Evolutionary conservation across 495 filamentous ascomycete species (phyloP), one percentile per base, ranked within the genome.

Genomic region (Echria macrotheca): DNA sequence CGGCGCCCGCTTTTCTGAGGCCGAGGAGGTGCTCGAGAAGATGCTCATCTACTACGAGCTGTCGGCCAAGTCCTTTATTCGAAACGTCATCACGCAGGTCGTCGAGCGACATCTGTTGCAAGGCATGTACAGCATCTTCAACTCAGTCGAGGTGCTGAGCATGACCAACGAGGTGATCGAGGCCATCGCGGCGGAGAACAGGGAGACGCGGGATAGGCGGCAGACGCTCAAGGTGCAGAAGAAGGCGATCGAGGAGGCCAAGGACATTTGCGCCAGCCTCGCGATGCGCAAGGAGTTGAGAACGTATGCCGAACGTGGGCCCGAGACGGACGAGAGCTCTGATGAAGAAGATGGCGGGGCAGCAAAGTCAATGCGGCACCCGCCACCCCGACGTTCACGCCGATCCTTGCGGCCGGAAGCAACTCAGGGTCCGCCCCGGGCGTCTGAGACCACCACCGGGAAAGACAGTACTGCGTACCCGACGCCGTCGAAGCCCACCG

Each of bases 31-130:
- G 1, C 49, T 71, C 28, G 64, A 70, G 59, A 70, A 70, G 56
- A 70, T 69, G 68, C 62, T 72, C 7, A 69, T 71, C 24, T 66
- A 58, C 52, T 70, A 70, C 33, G 66, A 71, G 47, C 56, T 70
- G 8, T 60, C 64, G 2, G 66, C 66, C 11, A 69, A 68, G 49
- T 54, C 49, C 12, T 70, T 67, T 39, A 65, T 66, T 38, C 48
- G 63, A 2, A 71, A 69, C 56, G 52, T 59, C 35, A 67, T 69
- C 38, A 66, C 64, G 0, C 68, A 71, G 40, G 67, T 71, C 0
- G 54, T 64, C 6, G 67, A 71, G 47, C 54, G 67, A 2, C 65
- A 71, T 33, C 52, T 69, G 3, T 53, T 70, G 4, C 63, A 68
- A 42, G 62, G 66, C 38, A 66, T 69, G 64, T 67, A 68, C 43